These are phyloP conservation scores for Tilletia caries DNA, from an alignment of 1,284 basidiomycete genomes.

Conservation along the genomic window DNA sequence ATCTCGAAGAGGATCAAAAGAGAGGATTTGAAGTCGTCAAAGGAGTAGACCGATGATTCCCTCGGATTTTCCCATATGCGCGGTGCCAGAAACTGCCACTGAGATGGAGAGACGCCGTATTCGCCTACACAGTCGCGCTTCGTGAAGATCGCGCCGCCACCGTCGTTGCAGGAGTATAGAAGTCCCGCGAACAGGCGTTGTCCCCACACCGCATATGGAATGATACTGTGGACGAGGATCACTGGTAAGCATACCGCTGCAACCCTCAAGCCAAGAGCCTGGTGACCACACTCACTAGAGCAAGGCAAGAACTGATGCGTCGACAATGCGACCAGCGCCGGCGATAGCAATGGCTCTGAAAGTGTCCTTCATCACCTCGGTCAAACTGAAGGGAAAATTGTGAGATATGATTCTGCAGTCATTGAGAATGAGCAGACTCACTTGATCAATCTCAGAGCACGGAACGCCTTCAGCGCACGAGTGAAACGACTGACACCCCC, in stretches of 20 bases:
- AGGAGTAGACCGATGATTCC: constrained; percentile 79
- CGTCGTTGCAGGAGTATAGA: constrained; percentile 82
- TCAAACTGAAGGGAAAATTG: background rate
- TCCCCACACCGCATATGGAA: constrained; percentile 96
- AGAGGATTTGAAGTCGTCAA: constrained; percentile 81
- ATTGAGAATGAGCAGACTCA: background rate
- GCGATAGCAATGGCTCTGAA: constrained; percentile 89
- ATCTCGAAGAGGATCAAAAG: constrained; percentile 94
- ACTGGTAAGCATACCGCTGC: background rate
- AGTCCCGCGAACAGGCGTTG: constrained; percentile 86
- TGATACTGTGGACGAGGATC: constrained; percentile 59
- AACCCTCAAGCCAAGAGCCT: background rate
- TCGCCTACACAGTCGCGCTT: constrained; percentile 72
- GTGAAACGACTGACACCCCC: constrained; percentile 74
- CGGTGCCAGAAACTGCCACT: constrained; percentile 71
- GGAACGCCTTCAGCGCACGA: constrained; percentile 80
- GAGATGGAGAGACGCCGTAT: constrained; percentile 59
- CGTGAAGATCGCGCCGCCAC: constrained; percentile 57
- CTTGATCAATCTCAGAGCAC: constrained; percentile 85
- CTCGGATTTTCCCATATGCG: constrained; percentile 84
- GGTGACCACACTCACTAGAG: constrained; percentile 59
- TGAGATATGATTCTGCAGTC: background rate
- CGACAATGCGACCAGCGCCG: constrained; percentile 78
- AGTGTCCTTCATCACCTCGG: constrained; percentile 59
- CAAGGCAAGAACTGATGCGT: constrained; percentile 86